Evolutionary conservation across 768 basidiomycete species (phyloP), one percentile per base, ranked within the genome.

Genomic region (Pulveroboletus sp.): DNA sequence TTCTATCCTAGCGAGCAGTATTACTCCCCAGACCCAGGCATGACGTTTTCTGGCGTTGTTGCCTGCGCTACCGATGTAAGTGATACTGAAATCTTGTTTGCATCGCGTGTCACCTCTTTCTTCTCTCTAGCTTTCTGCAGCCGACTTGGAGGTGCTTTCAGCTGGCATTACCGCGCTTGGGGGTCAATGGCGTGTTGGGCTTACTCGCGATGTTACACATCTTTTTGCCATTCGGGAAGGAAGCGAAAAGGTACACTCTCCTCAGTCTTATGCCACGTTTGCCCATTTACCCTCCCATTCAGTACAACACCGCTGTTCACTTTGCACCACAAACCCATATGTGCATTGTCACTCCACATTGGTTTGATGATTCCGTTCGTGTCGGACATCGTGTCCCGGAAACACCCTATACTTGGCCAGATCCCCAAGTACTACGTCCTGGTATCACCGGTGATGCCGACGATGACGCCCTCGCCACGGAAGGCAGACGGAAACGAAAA

Each of bases 201-300:
- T 94, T 41, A 93, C 91, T 0, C 76, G 79, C 49, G 93, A 95
- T 49, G 86, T 92, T 19, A 94, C 94, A 0, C 94, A 95, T 63
- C 77, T 95, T 42, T 87, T 94, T 57, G 81, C 82, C 25, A 67
- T 85, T 29, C 68, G 72, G 44, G 42, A 61, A 0, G 71, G 72
- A 3, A 80, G 80, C 5, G 64, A 72, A 24, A 84, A 82, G 62
- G 62, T 61, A 43, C 11, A 16, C 1, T 29, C 1, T 13, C 13
- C 7, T n/a, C 4, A 37, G 1, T 21, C n/a, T 29, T 19, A 1
- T 11, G 0, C 9, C 19, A 16, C 36, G 1, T 25, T 20, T 6
- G 21, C 25, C 10, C 5, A 19, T 43, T 53, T 14, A 53, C 39
- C 27, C 17, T n/a, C 6, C 24, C 9, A 2, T 40, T 19, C 27